These are phyloP conservation scores for Podosphaera fusca DNA, from an alignment of 2,329 filamentous ascomycete species.

Conservation along the genomic window DNA sequence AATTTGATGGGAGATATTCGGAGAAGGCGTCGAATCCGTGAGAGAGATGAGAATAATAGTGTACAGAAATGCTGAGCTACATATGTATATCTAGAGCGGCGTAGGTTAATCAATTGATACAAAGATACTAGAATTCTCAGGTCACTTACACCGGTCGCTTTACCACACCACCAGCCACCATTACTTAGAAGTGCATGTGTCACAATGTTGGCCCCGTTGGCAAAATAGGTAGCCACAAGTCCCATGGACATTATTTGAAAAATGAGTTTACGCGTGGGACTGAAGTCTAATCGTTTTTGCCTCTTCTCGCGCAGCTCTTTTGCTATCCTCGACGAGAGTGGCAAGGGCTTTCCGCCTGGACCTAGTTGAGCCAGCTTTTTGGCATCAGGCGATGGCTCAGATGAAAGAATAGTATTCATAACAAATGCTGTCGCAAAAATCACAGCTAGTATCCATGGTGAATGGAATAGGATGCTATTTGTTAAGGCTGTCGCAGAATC, in stretches of 20 bases:
- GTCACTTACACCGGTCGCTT: slow-evolving; percentile 46
- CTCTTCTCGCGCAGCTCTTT: slow-evolving; percentile 22
- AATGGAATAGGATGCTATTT: slow-evolving; percentile 20
- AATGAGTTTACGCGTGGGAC: slow-evolving; percentile 40
- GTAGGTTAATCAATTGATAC: slow-evolving; percentile 4
- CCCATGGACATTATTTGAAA: slow-evolving; percentile 54
- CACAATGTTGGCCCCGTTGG: slow-evolving; percentile 50
- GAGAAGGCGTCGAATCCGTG: slow-evolving; percentile 60
- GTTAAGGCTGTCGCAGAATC: slow-evolving; percentile 5
- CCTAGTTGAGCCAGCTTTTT: slow-evolving; percentile 30
- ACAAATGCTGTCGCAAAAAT: slow-evolving; percentile 42
- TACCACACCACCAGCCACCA: slow-evolving; percentile 61
- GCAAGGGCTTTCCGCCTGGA: slow-evolving; percentile 75
- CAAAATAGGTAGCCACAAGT: slow-evolving; percentile 54
- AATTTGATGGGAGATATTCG: slow-evolving; percentile 54
- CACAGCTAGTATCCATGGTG: slow-evolving; percentile 38
- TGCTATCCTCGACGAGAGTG: slow-evolving; percentile 21
- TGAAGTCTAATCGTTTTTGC: slow-evolving; percentile 28
- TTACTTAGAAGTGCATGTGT: slow-evolving; percentile 47
- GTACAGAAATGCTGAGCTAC: slow-evolving; percentile 71
- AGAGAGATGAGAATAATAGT: slow-evolving; percentile 68
- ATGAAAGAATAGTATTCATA: slow-evolving; percentile 31
- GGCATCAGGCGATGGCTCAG: slow-evolving; percentile 18
- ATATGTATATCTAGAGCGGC: slow-evolving; percentile 49
- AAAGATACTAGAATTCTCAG: not conserved